phyloP scores from a whole-genome alignment of 2,329 filamentous ascomycete genomes.

The Aspergillus brasiliensis region DNA sequence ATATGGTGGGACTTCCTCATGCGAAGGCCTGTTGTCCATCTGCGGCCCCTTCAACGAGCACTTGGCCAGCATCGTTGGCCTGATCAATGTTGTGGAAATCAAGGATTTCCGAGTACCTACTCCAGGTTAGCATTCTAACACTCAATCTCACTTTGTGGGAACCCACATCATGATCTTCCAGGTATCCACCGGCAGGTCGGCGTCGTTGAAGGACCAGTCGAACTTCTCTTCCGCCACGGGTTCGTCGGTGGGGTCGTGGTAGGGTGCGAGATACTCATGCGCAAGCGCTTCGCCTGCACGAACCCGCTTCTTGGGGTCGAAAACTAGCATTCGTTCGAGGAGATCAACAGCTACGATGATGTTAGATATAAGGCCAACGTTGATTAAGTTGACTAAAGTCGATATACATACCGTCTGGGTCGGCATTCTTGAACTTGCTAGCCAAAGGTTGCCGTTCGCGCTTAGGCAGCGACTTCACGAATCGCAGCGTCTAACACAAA shows the following conservation, averaged over 20 bases:
- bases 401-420: conserved; percentile 68
- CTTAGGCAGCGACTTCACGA: conserved; percentile 95
- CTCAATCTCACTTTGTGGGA: not conserved
- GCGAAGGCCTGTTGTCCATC: conserved; percentile 30
- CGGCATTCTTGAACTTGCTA: conserved; percentile 94
- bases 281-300: conserved; percentile 82
- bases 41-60: conserved; percentile 28
- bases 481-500: conserved; percentile 78
- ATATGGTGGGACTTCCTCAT: conserved; percentile 18
- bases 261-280: conserved; percentile 92
- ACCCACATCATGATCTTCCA: conserved; percentile 99
- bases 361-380: conserved; percentile 12
- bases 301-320: conserved; percentile 95
- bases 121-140: not conserved
- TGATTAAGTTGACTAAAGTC: not conserved
- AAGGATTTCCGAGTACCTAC: conserved; percentile 96
- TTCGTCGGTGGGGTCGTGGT: conserved; percentile 97
- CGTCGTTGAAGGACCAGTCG: conserved; percentile 99
- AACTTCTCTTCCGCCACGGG: conserved; percentile 96
- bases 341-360: conserved; percentile 75
- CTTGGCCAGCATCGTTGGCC: conserved; percentile 35
- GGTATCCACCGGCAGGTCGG: conserved; percentile 94
- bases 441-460: conserved; percentile 83
- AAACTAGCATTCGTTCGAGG: conserved; percentile 95
- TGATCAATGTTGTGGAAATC: conserved; percentile 94